phyloP scores from a whole-genome alignment of 2,329 filamentous ascomycete species.

The Juglanconis sp. region DNA sequence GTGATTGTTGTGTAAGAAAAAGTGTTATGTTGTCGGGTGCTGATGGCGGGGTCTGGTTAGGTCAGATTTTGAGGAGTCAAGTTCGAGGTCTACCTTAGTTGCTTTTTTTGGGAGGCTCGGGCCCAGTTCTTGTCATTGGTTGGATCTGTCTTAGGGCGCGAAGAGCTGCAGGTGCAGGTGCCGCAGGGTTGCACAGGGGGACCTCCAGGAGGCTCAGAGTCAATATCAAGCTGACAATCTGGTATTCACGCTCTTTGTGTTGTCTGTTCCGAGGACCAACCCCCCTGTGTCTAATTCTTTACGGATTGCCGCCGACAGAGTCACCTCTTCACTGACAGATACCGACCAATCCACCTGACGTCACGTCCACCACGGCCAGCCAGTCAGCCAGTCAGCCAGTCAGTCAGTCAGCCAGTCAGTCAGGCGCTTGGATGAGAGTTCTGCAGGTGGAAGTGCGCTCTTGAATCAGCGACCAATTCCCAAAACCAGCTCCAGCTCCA shows the following conservation, averaged over 20 bases:
- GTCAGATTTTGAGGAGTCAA: no score
- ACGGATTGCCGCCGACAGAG: neutral
- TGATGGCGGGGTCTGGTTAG: conserved; percentile 13
- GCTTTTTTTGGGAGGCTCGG: no score
- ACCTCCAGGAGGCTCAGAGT: no score
- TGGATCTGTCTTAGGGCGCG: neutral
- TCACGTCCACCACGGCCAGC: neutral
- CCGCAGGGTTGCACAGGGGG: no score
- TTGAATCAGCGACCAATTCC: neutral
- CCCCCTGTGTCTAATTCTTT: neutral
- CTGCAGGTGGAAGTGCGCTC: neutral
- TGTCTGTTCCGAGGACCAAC: no score
- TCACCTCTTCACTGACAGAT: neutral
- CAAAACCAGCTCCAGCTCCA: neutral
- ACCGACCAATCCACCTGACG: conserved; percentile 8
- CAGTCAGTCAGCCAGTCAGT: neutral
- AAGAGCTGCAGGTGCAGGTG: no score
- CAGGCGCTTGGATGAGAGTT: neutral
- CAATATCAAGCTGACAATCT: no score
- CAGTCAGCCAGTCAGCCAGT: no score
- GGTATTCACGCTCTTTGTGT: no score
- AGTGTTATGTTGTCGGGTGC: conserved; percentile 1
- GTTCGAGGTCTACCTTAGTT: no score
- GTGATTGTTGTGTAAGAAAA: neutral
- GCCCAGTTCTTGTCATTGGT: no score